Evolutionary conservation across 495 filamentous ascomycete genomes (phyloP).

Genomic region (Tuber borchii): DNA sequence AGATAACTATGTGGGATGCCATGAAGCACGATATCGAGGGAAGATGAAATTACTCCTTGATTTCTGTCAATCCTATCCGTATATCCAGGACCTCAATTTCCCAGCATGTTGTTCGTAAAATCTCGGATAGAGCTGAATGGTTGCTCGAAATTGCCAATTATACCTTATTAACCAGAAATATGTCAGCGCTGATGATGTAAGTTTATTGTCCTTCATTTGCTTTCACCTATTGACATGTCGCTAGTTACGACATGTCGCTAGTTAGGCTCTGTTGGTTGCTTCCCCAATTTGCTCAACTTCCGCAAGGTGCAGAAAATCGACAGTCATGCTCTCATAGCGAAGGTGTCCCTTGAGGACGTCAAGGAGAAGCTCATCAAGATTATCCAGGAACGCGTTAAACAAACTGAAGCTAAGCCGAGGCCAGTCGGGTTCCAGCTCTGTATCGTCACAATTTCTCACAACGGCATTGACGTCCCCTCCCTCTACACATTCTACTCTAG

Average conservation of each 20-base stretch:
- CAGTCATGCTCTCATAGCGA: constrained; percentile 82
- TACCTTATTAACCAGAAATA: constrained; percentile 98
- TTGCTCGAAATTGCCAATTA: constrained; percentile 97
- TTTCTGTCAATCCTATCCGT: constrained; percentile 93
- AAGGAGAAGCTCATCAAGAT: constrained; percentile 78
- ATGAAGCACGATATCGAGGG: constrained; percentile 91
- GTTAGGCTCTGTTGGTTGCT: constrained; percentile 85
- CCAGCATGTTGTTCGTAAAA: constrained; percentile 88
- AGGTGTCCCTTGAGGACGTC: constrained; percentile 65
- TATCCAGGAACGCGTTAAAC: constrained; percentile 73
- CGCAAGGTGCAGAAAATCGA: constrained; percentile 98
- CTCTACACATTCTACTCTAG: constrained; percentile 95
- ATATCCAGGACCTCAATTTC: constrained; percentile 93
- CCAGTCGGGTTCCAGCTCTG: constrained; percentile 86
- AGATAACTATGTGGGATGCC: constrained; percentile 97
- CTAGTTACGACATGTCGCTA: constrained; percentile 36
- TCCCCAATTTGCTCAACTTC: constrained; percentile 79
- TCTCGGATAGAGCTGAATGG: constrained; percentile 87
- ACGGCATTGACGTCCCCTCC: constrained; percentile 97
- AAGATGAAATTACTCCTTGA: constrained; percentile 96
- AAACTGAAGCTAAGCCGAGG: constrained; percentile 78
- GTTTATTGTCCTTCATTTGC: constrained; percentile 40
- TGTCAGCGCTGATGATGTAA: constrained; percentile 81
- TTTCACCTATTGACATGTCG: constrained; percentile 40
- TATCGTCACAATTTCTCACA: constrained; percentile 92